Evolutionary conservation across 2,329 filamentous ascomycete genomes (phyloP), one percentile per base, ranked within the genome.

Genomic region (Salinomyces thailandicus): DNA sequence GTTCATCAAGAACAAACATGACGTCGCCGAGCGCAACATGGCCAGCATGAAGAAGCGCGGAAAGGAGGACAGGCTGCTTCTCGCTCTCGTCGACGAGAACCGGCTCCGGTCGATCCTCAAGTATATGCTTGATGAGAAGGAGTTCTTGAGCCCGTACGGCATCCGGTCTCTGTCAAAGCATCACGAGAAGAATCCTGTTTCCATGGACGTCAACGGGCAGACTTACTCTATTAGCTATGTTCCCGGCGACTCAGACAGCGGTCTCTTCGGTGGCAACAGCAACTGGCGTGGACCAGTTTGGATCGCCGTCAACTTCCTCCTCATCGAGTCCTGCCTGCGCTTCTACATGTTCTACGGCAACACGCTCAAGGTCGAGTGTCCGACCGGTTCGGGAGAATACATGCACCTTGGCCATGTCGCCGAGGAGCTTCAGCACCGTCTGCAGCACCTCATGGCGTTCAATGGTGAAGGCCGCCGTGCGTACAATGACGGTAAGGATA

Each of bases 291-390:
- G 67, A 1, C 89, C 91, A 0, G 89, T 94, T 50, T 96, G 89
- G 89, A 72, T 95, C 33, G 91, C 85, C 44, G 86, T 94, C 64
- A 96, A 96, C 63, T 95, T 94, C 64, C 65, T 96, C 36, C 73
- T 96, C 11, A 81, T 96, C 27, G 89, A 96, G 60, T 89, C 87
- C 5, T 73, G 95, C n/a, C 83, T 94, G 52, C 75, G 89, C 19
- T 96, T 93, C 68, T 93, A 85, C 66, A 81, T 96, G 63, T 96
- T 94, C 68, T 95, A 96, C 55, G 89, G 89, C 42, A 81, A 83
- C 41, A 74, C 77, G 12, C 77, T 95, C 54, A 75, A 93, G 61
- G 81, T 96, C 9, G 89, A 96, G 60, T 96, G 91, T 50, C 89
- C 89, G 2, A 91, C 85, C 2, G 86, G 86, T 28, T 95, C 86